phyloP scores from a whole-genome alignment of 1,284 basidiomycete genomes.

The Amylostereum areolatum region DNA sequence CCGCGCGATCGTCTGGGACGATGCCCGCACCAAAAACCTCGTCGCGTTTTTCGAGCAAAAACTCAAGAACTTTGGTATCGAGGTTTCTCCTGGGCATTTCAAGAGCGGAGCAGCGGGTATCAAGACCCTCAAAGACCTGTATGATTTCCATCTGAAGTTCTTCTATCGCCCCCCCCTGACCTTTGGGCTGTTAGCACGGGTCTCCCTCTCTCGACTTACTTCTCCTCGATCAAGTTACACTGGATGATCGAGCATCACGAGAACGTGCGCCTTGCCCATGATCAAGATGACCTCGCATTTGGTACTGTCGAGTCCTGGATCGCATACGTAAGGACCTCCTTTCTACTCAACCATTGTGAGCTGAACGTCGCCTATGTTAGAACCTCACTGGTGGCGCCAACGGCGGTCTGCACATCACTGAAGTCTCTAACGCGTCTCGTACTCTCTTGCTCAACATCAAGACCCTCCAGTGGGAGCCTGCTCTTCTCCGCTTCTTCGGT shows the following conservation, averaged over 20 bases:
- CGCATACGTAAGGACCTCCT: conserved; percentile 62
- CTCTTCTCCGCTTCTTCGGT: conserved; percentile 85
- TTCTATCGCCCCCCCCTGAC: conserved; percentile 5
- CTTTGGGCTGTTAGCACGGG: conserved; percentile 57
- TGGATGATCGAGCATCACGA: conserved; percentile 94
- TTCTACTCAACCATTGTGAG: neutral
- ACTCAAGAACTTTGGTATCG: conserved; percentile 70
- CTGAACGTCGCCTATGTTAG: conserved; percentile 32
- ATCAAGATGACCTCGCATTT: conserved; percentile 79
- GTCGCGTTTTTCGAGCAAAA: conserved; percentile 78
- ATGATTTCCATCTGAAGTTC: conserved; percentile 9
- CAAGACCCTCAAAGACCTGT: conserved; percentile 67
- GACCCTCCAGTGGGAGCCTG: conserved; percentile 80
- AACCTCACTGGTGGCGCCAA: conserved; percentile 76
- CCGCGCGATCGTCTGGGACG: conserved; percentile 94
- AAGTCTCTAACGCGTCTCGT: conserved; percentile 96
- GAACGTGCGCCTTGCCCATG: conserved; percentile 78
- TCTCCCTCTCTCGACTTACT: conserved; percentile 93
- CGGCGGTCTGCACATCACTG: conserved; percentile 80
- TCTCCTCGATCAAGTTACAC: conserved; percentile 91
- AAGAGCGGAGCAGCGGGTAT: conserved; percentile 69
- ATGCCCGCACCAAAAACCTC: conserved; percentile 81
- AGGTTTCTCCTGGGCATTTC: conserved; percentile 60
- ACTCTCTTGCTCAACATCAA: conserved; percentile 88
- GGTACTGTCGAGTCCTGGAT: conserved; percentile 98